Percentiles rank a stretch among this genome's conserved stretches.
phyloP scores from a whole-genome alignment of 768 basidiomycete genomes.

The Lactarius indigo region DNA sequence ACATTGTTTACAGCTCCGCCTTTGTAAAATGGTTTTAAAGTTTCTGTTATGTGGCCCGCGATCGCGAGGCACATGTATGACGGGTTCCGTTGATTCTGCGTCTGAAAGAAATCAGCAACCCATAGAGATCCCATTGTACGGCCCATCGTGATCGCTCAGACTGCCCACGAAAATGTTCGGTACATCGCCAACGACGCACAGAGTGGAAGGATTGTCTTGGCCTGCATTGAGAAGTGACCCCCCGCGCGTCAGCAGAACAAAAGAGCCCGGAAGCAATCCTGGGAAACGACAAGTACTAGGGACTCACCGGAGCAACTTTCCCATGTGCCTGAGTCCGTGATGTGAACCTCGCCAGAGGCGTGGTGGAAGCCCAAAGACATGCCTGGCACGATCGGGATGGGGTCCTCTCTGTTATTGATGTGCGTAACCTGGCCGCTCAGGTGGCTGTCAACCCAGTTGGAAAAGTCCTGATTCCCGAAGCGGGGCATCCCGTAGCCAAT shows the following conservation, averaged over 20 bases:
- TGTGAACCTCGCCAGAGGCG: slow-evolving; percentile 39
- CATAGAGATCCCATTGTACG: slow-evolving; percentile 22
- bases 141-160: slow-evolving; percentile 18
- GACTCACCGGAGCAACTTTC: slow-evolving; percentile 47
- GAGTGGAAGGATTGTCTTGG: slow-evolving; percentile 52
- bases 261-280: background rate
- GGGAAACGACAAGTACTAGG: background rate
- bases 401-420: slow-evolving; percentile 29
- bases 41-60: background rate
- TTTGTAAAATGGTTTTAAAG: background rate
- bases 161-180: slow-evolving; percentile 44
- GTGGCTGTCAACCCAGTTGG: slow-evolving; percentile 10
- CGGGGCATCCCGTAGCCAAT: slow-evolving; percentile 30
- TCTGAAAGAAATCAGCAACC: slow-evolving; percentile 18
- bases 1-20: background rate
- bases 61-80: background rate
- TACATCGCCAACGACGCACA: slow-evolving; percentile 56
- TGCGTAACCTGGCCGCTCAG: slow-evolving; percentile 5
- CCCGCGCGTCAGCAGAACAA: background rate
- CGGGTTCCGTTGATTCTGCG: background rate
- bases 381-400: slow-evolving; percentile 37
- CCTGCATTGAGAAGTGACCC: slow-evolving; percentile 34
- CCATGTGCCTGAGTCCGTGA: slow-evolving; percentile 47
- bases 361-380: slow-evolving; percentile 45
- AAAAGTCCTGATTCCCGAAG: slow-evolving; percentile 24